Base-by-base conservation (phyloP, 208 protist species). In the Acanthamoeba healyi region DNA sequence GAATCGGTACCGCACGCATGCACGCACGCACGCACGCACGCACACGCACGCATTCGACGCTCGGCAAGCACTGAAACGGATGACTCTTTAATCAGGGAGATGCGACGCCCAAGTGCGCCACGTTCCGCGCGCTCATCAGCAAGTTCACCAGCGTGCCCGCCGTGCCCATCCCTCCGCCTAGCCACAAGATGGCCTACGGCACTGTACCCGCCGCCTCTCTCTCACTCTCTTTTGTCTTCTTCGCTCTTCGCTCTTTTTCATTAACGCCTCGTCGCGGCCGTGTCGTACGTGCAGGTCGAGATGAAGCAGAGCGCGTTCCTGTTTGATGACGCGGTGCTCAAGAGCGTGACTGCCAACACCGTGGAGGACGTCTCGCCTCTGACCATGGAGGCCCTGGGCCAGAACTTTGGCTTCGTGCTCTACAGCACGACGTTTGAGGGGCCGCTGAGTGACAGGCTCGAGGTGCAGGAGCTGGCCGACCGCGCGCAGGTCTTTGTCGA, bases 381-480 rank as follows among this genome's bases (percentile, higher is more conserved):
- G 14, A 9, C 79, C 19, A 88, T 88, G 79, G 79, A 88, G 32
- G 79, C 51, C 4, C 51, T 88, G 5, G 42, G 24, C 29, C 79
- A 88, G 36, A 63, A 88, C 79, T 88, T 65, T 40, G 79, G 79
- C 17, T 88, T 88, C 36, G 32, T 88, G 26, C 79, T 61, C 49
- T 88, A 88, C 51, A n/a, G n/a, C 40, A 61, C 79, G 0, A 88
- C 79, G 26, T 65, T 88, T 17, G 42, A 88, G 40, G 79, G 79
- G 42, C 79, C 79, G 32, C 32, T 88, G 7, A 29, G 22, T 7
- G 29, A 58, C 17, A 1, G 19, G 38, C 79, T 88, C 29, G 0
- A 42, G 5, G 38, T 88, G 19, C 79, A 58, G 36, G 79, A 58
- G 12, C 79, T 88, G 38, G 49, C 44, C 51, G 79, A 88, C 46